Evolutionary conservation across 495 filamentous ascomycete species (phyloP).

Genomic region (Penicillium cataractarum): DNA sequence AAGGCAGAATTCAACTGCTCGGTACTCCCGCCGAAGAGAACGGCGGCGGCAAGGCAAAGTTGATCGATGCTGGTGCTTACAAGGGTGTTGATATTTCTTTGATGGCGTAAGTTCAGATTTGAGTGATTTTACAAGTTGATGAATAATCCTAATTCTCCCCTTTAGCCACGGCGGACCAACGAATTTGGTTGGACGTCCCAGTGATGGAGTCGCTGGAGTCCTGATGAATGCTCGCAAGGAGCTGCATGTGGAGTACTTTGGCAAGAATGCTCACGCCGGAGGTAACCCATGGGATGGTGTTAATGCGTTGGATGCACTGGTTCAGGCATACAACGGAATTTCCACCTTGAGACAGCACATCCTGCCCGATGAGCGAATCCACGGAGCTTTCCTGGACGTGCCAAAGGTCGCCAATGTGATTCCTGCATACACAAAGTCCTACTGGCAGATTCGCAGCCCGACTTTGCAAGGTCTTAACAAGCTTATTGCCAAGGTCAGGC

Average conservation of each 20-base stretch:
- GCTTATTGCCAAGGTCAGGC: constrained; percentile 47
- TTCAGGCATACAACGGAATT: constrained; percentile 16
- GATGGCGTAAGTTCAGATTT: constrained; percentile 14
- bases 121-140: neutral
- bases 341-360: constrained; percentile 20
- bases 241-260: constrained; percentile 11
- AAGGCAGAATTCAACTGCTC: constrained; percentile 15
- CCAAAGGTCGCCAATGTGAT: constrained; percentile 58
- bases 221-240: constrained; percentile 18
- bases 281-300: constrained; percentile 22
- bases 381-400: constrained; percentile 49
- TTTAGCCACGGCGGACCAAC: constrained; percentile 13
- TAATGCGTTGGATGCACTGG: constrained; percentile 21
- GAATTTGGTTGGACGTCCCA: constrained; percentile 6
- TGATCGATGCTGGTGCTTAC: constrained; percentile 20
- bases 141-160: neutral
- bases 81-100: constrained; percentile 15
- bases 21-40: constrained; percentile 23
- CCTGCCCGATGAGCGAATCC: constrained; percentile 13
- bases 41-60: constrained; percentile 19
- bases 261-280: constrained; percentile 18
- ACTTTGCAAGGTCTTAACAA: constrained; percentile 37
- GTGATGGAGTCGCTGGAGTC: constrained; percentile 14
- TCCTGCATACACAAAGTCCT: constrained; percentile 51
- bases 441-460: constrained; percentile 43